Percentiles rank a stretch among this genome's conserved stretches.
phyloP scores from a whole-genome alignment of 352 stramenopile species.

The Pythium scleroteichum region DNA sequence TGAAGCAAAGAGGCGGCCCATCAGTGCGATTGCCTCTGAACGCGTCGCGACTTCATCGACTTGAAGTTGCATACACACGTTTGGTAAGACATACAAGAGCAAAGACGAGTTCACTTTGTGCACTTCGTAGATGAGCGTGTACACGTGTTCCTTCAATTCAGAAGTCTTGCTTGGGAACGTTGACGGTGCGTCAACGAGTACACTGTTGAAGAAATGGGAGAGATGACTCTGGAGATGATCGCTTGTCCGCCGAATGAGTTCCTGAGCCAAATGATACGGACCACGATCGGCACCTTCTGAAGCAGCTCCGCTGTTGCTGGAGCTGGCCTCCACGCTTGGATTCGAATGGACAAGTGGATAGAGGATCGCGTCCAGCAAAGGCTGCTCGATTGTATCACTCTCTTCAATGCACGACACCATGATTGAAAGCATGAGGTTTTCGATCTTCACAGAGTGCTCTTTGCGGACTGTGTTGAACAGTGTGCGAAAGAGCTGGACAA shows the following conservation, averaged over 20 bases:
- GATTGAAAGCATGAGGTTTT: conserved; percentile 74
- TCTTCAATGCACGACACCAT: conserved; percentile 79
- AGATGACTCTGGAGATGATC: conserved; percentile 68
- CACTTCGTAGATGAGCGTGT: conserved; percentile 81
- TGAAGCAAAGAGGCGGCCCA: conserved; percentile 81
- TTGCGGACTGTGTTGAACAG: conserved; percentile 68
- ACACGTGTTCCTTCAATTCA: conserved; percentile 77
- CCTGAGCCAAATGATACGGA: conserved; percentile 60
- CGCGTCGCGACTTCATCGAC: conserved; percentile 84
- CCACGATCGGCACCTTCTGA: conserved; percentile 24
- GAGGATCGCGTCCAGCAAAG: conserved; percentile 71
- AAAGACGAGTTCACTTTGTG: conserved; percentile 80
- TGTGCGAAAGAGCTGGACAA: conserved; percentile 72
- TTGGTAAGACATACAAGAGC: conserved; percentile 82
- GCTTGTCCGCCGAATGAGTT: conserved; percentile 73
- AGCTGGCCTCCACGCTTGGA: not conserved
- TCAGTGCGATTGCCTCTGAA: conserved; percentile 69
- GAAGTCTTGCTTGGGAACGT: conserved; percentile 41
- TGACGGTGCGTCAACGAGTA: conserved; percentile 58
- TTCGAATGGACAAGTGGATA: conserved; percentile 45
- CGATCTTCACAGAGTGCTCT: conserved; percentile 67
- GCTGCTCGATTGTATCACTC: conserved; percentile 55
- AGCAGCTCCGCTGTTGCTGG: not conserved
- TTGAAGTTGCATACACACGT: conserved; percentile 84
- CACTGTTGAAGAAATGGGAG: conserved; percentile 81